A percentile compares a stretch with the other conserved stretches of the same genome.
Evolutionary conservation across 1,284 basidiomycete genomes (phyloP).

Genomic region (Sphagnurus paluster): DNA sequence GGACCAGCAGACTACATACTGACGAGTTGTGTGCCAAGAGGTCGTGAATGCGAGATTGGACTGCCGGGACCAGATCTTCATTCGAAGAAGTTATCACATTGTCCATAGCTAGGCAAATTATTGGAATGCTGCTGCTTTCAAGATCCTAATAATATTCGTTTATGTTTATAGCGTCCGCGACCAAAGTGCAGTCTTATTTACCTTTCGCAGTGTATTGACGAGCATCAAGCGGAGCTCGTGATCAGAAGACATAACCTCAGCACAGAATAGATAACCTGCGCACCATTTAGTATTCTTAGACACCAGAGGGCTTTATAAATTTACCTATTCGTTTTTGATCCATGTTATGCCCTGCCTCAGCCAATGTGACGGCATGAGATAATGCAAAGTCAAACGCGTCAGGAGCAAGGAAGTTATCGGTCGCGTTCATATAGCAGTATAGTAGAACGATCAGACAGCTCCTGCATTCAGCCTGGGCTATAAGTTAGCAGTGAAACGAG

Average conservation of each 20-base stretch:
- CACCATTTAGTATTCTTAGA: not conserved
- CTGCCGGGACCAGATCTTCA: constrained; percentile 68
- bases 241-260: constrained; percentile 61
- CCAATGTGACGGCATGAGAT: constrained; percentile 68
- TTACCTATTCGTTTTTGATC: constrained; percentile 72
- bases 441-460: constrained; percentile 65
- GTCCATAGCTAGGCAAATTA: constrained; percentile 72
- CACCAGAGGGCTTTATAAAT: constrained; percentile 3
- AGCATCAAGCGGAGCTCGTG: constrained; percentile 80
- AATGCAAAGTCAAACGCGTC: constrained; percentile 65
- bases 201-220: constrained; percentile 80
- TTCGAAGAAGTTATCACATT: constrained; percentile 58
- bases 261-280: constrained; percentile 74
- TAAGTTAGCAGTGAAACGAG: constrained; percentile 13
- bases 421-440: constrained; percentile 61
- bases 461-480: constrained; percentile 53
- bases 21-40: constrained; percentile 73
- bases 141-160: constrained; percentile 54
- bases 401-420: constrained; percentile 36
- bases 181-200: constrained; percentile 27
- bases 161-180: constrained; percentile 5
- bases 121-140: constrained; percentile 50
- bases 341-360: constrained; percentile 59
- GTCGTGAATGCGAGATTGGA: constrained; percentile 62
- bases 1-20: constrained; percentile 42